These are phyloP conservation scores for Geotrichum candidum DNA, from an alignment of 1,139 yeast species.

Conservation along the genomic window DNA sequence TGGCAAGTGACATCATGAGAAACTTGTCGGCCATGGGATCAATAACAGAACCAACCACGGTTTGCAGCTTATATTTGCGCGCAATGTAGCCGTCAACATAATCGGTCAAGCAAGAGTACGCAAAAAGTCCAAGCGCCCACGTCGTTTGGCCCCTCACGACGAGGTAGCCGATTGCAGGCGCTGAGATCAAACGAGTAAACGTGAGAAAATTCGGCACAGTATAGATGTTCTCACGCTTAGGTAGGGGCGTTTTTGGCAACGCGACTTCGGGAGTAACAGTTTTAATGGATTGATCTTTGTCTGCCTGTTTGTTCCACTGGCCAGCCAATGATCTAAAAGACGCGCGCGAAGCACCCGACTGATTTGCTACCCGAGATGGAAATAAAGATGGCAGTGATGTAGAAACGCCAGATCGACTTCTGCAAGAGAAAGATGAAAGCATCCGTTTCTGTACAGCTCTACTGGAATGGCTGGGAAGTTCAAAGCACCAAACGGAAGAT, in stretches of 20 bases:
- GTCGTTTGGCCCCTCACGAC: conserved; percentile 56
- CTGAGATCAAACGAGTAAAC: conserved; percentile 62
- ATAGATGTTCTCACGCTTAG: conserved; percentile 49
- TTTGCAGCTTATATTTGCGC: conserved; percentile 64
- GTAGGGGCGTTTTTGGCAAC: not conserved
- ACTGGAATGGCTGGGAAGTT: not conserved
- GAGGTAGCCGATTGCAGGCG: conserved; percentile 80
- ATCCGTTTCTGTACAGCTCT: not conserved
- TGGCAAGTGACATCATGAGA: conserved; percentile 79
- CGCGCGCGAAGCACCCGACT: not conserved
- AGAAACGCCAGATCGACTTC: not conserved
- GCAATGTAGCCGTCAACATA: conserved; percentile 90
- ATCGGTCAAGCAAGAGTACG: conserved; percentile 85
- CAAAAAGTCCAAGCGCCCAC: conserved; percentile 65
- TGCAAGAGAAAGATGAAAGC: not conserved
- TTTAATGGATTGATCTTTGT: not conserved
- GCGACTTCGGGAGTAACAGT: not conserved
- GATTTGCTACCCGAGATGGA: not conserved
- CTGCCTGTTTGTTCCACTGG: not conserved
- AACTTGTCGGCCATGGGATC: conserved; percentile 96
- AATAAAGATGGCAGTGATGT: not conserved
- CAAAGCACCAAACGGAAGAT: not conserved
- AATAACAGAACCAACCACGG: conserved; percentile 81
- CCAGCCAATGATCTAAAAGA: not conserved
- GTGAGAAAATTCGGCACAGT: conserved; percentile 86